Evolutionary conservation across 345 rosid genomes (phyloP).

Genomic region (Mercurialis annua): DNA sequence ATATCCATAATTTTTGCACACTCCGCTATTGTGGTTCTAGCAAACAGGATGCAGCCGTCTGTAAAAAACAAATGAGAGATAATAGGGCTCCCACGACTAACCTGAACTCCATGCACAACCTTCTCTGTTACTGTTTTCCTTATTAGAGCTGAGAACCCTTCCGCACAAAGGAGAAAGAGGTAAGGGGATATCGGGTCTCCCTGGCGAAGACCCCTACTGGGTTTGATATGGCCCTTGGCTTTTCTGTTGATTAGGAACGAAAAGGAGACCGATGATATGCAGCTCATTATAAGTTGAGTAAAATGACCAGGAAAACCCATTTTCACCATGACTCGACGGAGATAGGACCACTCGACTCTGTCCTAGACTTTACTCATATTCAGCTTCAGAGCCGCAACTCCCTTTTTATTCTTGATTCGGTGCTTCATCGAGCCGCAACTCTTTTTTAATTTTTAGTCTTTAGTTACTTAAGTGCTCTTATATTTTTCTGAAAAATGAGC

Average conservation of each 20-base stretch:
- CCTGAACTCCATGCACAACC: background rate
- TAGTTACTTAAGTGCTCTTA: too few species aligned
- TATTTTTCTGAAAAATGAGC: too few species aligned
- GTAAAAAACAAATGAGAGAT: background rate
- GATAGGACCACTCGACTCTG: background rate
- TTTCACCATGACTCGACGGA: background rate
- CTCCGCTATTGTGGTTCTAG: background rate
- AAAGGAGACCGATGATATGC: background rate
- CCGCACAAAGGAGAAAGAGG: background rate
- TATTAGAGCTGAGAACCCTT: background rate
- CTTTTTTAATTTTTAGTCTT: too few species aligned
- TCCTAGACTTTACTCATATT: conserved; percentile 1
- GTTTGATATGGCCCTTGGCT: background rate
- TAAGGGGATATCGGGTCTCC: background rate
- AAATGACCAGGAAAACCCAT: background rate
- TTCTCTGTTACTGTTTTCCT: background rate
- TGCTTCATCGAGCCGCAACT: background rate
- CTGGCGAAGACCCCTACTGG: background rate
- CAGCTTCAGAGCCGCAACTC: background rate
- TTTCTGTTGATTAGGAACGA: background rate
- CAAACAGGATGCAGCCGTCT: background rate
- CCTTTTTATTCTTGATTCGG: too few species aligned
- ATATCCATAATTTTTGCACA: background rate
- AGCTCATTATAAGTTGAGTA: too few species aligned
- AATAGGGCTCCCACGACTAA: background rate